These are phyloP conservation scores for Massariosphaeria phaeospora DNA, from an alignment of 495 filamentous ascomycete genomes.

Conservation along the genomic window DNA sequence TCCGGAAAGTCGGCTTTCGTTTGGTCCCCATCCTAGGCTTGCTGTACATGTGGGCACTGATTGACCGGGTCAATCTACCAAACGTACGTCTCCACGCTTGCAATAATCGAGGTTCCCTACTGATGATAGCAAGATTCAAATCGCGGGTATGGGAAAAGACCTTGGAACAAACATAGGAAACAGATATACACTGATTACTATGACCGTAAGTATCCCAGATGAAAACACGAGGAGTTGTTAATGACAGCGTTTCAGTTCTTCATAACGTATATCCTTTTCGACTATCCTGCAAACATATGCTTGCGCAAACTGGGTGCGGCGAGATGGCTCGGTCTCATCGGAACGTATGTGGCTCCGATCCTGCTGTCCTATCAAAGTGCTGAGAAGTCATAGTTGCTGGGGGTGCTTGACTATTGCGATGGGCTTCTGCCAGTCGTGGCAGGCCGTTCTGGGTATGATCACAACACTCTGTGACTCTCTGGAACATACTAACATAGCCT, in stretches of 20 bases:
- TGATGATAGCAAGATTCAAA: neutral
- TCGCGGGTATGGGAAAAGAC: slow-evolving; percentile 16
- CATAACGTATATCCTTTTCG: slow-evolving; percentile 10
- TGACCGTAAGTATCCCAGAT: slow-evolving; percentile 11
- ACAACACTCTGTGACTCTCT: neutral
- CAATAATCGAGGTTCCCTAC: neutral
- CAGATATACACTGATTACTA: neutral
- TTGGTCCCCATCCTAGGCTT: slow-evolving; percentile 11
- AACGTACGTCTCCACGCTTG: neutral
- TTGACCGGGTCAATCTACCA: slow-evolving; percentile 12
- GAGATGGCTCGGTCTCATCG: slow-evolving; percentile 2
- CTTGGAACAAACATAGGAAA: slow-evolving; percentile 3
- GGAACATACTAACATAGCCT: neutral
- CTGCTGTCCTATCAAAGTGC: neutral
- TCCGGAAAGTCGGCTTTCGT: slow-evolving; percentile 9
- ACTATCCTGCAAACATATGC: neutral
- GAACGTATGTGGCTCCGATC: neutral
- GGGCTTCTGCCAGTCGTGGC: slow-evolving; percentile 2
- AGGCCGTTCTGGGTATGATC: neutral
- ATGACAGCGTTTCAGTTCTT: neutral
- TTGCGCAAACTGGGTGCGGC: slow-evolving; percentile 3
- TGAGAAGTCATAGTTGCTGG: neutral
- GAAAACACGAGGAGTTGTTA: neutral
- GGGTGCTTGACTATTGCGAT: neutral
- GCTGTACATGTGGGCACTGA: slow-evolving; percentile 10